phyloP scores from a whole-genome alignment of 768 basidiomycete genomes.

The Amanita molliuscula region DNA sequence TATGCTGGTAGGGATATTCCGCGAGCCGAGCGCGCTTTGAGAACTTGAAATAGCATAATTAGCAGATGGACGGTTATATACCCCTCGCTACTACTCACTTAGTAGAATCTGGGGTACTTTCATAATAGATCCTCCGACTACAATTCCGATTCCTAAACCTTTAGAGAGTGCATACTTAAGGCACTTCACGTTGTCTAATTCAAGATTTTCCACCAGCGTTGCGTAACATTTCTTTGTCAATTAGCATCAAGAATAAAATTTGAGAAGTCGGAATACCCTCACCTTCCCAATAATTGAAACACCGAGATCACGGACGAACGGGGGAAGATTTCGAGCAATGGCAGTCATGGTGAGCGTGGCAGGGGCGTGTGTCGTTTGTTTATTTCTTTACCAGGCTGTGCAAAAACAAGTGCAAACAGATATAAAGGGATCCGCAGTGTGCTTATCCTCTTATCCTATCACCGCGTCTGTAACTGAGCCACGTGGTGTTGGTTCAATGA shows the following conservation, averaged over 20 bases:
- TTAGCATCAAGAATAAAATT: neutral
- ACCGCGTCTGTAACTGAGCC: no score
- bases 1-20: constrained; percentile 86
- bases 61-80: neutral
- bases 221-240: constrained; percentile 73
- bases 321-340: constrained; percentile 79
- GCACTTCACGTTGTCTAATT: constrained; percentile 69
- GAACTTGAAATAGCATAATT: constrained; percentile 33
- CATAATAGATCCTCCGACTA: constrained; percentile 88
- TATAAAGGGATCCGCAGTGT: no score
- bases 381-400: neutral
- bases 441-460: no score
- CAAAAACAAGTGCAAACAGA: neutral
- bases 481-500: no score
- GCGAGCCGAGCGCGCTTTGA: constrained; percentile 64
- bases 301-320: constrained; percentile 74
- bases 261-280: constrained; percentile 10
- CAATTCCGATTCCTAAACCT: constrained; percentile 85
- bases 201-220: constrained; percentile 78
- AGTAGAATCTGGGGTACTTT: constrained; percentile 83
- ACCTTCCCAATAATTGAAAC: constrained; percentile 77
- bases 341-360: constrained; percentile 41
- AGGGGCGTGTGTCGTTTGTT: neutral
- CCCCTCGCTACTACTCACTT: constrained; percentile 35
- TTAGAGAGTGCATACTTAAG: constrained; percentile 90